A percentile compares a stretch with the other conserved stretches of the same genome.
phyloP scores from a whole-genome alignment of 202 grass and related monocot species.

The Musa balbisiana region DNA sequence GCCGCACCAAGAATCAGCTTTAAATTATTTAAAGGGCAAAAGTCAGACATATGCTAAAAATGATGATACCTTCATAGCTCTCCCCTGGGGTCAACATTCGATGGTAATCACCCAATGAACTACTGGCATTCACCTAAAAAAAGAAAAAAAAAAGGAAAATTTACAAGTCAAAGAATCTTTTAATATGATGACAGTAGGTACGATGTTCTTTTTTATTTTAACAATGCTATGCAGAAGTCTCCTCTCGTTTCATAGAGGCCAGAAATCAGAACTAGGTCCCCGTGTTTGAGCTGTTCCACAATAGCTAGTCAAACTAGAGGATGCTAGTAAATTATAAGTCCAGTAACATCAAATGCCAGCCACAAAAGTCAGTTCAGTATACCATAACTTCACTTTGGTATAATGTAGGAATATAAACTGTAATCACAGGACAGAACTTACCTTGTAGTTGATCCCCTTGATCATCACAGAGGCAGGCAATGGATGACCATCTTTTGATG shows the following conservation, averaged over 20 bases:
- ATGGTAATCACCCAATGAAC: conserved; percentile 73
- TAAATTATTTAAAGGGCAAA: background rate
- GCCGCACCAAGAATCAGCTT: background rate
- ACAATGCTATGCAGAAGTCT: background rate
- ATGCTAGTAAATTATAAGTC: too few species aligned
- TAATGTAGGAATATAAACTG: too few species aligned
- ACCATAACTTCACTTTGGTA: too few species aligned
- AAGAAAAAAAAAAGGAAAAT: conserved; percentile 1
- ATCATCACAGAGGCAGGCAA: conserved; percentile 57
- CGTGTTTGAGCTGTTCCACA: background rate
- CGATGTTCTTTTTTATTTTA: background rate
- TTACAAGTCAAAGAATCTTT: background rate
- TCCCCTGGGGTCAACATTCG: conserved; percentile 61
- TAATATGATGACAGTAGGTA: background rate
- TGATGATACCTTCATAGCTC: conserved; percentile 60
- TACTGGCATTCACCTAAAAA: conserved; percentile 54
- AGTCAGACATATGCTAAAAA: background rate
- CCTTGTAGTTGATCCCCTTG: conserved; percentile 63
- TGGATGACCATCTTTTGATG: conserved; percentile 60
- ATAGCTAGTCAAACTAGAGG: background rate
- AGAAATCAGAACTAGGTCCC: too few species aligned
- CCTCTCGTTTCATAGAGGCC: background rate
- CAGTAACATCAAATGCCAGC: too few species aligned
- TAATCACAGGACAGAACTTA: conserved; percentile 25
- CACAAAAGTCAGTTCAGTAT: too few species aligned